A percentile compares a stretch with the other conserved stretches of the same genome.
Evolutionary conservation across 148 eudicot genomes (phyloP).

Genomic region (Spergularia bocconei): DNA sequence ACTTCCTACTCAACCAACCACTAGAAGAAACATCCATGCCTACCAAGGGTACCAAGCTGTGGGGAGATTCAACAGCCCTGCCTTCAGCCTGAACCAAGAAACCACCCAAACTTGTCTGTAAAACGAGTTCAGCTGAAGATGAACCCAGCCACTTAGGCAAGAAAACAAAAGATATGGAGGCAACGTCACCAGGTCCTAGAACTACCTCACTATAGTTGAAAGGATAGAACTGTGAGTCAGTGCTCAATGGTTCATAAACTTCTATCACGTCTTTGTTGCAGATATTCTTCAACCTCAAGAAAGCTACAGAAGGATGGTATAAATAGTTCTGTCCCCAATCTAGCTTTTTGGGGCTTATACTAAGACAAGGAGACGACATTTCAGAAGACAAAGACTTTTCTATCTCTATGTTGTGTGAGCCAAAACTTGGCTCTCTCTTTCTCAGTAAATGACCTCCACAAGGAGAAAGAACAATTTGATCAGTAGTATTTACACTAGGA

Average conservation of each 20-base stretch:
- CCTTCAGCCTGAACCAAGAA: conserved; percentile 71
- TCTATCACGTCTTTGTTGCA: conserved; percentile 40
- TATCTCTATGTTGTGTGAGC: conserved; percentile 35
- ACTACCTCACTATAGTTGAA: conserved; percentile 60
- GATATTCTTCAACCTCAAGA: conserved; percentile 51
- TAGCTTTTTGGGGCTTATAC: conserved; percentile 52
- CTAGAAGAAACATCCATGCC: conserved; percentile 45
- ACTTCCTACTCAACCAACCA: conserved; percentile 59
- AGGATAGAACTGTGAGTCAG: conserved; percentile 73
- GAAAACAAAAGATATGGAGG: conserved; percentile 64
- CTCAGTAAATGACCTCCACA: conserved; percentile 38
- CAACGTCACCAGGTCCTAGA: conserved; percentile 72
- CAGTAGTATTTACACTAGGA: conserved; percentile 19
- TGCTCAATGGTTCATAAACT: conserved; percentile 67
- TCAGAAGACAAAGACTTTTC: conserved; percentile 37
- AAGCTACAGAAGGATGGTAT: conserved; percentile 58
- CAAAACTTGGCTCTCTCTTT: conserved; percentile 27
- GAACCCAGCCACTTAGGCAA: conserved; percentile 61
- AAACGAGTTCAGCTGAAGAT: conserved; percentile 61
- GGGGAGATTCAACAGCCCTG: conserved; percentile 63
- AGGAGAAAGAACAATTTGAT: conserved; percentile 35
- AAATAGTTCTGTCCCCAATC: conserved; percentile 75
- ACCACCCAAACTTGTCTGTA: conserved; percentile 87
- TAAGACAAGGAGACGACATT: conserved; percentile 43
- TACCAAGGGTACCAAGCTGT: conserved; percentile 42